Base-by-base conservation (phyloP, 371 early-diverging fungal species). In the Blakeslea trispora region DNA sequence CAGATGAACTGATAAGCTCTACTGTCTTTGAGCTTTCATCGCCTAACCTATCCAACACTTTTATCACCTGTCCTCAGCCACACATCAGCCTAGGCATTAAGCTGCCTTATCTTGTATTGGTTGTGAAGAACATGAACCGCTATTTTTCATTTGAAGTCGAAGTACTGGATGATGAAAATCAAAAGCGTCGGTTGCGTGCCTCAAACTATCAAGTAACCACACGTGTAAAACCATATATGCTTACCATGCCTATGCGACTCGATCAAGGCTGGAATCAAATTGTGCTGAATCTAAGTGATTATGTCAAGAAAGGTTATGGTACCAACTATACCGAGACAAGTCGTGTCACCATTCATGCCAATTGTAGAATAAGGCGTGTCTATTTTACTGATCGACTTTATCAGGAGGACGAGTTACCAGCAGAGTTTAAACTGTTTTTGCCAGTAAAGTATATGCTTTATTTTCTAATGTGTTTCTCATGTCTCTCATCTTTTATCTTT, bases 221-320 rank as follows among this genome's bases (percentile, higher is more conserved):
- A 5, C 86, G 88, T 17, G 89, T 95, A 23, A 90, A 92, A 47
- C 91, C 92, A 9, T 88, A 86, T 52, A 91, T 97, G 47, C 87
- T 92, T 39, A 91, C 93, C 0, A 90, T 97, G 94, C 98, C 96
- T 0, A 81, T 97, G 86, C 87, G 94, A 5, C 77, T 97, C 40
- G 98, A 97, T 68, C 85, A 90, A 55, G 96, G 94, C 7, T 97
- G 98, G 98, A 97, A 97, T 71, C 94, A 96, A 65, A 84, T 97
- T 57, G 87, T 90, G 44, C 81, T 96, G 66, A 90, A 97, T 67
- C 63, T 97, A 53, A 84, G 84, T 1, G 93, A 94, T 62, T 91
- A 91, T 66, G 90, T 92, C 2, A 84, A 88, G 40, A 85, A 90
- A 19, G 90, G 90, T 0, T 97, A 94, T 70, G 95, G 94, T 21